Conservation (phyloP, 2,329 filamentous ascomycete genomes). For the Xylariaceae sp. region DNA sequence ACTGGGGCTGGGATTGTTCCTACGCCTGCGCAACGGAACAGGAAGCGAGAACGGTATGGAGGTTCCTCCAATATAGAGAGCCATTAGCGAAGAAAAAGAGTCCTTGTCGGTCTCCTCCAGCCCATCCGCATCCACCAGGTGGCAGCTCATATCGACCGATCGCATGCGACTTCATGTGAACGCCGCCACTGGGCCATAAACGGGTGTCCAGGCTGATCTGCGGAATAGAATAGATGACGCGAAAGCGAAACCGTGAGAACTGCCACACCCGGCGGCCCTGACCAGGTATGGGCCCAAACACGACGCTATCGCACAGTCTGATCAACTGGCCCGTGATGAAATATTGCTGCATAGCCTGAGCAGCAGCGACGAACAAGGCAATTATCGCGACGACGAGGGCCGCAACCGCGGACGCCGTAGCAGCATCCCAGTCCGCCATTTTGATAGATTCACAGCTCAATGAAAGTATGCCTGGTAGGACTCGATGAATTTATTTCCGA, state of each 20-base stretch:
- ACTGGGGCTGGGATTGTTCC: background rate
- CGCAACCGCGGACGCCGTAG: conserved; percentile 12
- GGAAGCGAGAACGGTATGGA: conserved; percentile 2
- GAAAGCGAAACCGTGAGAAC: conserved; percentile 17
- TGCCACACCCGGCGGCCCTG: conserved; percentile 16
- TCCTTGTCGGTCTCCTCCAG: background rate
- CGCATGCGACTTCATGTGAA: conserved; percentile 13
- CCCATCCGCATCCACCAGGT: background rate
- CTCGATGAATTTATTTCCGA: too few species aligned
- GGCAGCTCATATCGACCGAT: conserved; percentile 4
- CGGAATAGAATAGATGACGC: conserved; percentile 16
- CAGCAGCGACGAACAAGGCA: conserved; percentile 9
- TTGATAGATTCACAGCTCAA: background rate
- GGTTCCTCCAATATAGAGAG: background rate
- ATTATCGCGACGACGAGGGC: conserved; percentile 14
- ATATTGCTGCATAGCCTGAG: conserved; percentile 16
- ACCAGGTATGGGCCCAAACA: conserved; percentile 13
- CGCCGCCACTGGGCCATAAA: conserved; percentile 11
- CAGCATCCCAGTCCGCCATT: conserved; percentile 7
- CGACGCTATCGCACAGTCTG: conserved; percentile 13
- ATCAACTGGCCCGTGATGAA: conserved; percentile 14
- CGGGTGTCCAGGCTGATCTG: conserved; percentile 7
- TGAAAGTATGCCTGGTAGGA: background rate
- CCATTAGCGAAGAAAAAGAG: background rate
- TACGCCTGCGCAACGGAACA: background rate